Conservation (phyloP, 768 basidiomycete genomes). For the Tulasnella sp. region DNA sequence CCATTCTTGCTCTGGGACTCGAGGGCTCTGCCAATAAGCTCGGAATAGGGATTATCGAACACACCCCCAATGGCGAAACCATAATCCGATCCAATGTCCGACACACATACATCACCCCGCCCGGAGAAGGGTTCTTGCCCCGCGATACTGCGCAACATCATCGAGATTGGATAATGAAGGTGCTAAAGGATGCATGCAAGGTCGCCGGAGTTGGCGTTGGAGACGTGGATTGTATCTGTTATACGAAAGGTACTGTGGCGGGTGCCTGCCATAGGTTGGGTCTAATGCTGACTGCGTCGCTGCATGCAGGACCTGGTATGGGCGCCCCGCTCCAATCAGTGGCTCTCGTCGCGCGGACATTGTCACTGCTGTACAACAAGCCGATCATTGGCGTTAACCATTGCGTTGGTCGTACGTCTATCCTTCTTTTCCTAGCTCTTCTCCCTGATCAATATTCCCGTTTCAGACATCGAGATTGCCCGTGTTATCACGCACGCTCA, state of each 20-base stretch:
- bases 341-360: conserved; percentile 83
- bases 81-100: conserved; percentile 84
- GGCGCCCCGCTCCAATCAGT: conserved; percentile 94
- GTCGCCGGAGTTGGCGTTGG: conserved; percentile 62
- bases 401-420: conserved; percentile 84
- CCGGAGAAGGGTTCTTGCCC: conserved; percentile 95
- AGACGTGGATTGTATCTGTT: conserved; percentile 91
- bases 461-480: conserved; percentile 95
- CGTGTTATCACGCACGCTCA: conserved; percentile 87
- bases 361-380: conserved; percentile 80
- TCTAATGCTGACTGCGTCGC: not conserved
- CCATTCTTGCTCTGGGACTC: conserved; percentile 76
- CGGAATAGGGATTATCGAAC: conserved; percentile 86
- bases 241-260: conserved; percentile 74
- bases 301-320: conserved; percentile 89
- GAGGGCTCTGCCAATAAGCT: conserved; percentile 99
- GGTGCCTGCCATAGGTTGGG: not conserved
- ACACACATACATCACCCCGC: conserved; percentile 98
- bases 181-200: conserved; percentile 67
- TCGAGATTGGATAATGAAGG: conserved; percentile 79
- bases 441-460: not conserved
- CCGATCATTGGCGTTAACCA: conserved; percentile 98
- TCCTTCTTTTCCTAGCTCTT: not conserved
- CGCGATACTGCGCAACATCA: conserved; percentile 94
- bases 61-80: conserved; percentile 59